These are phyloP conservation scores for Berberis thunbergii DNA, from an alignment of 164 flowering plant species.

Conservation along the genomic window DNA sequence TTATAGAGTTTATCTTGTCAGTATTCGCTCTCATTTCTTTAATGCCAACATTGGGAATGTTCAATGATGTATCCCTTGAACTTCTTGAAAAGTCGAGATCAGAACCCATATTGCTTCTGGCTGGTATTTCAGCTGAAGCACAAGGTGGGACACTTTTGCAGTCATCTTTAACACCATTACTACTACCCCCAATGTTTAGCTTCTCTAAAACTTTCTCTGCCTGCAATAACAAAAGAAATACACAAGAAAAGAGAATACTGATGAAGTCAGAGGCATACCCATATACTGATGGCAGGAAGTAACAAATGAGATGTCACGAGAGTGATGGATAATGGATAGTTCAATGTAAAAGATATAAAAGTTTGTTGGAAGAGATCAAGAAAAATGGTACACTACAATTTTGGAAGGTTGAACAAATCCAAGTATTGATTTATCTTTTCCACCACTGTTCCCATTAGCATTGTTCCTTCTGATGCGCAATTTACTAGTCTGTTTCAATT, in stretches of 20 bases:
- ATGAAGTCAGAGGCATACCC: background rate
- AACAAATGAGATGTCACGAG: background rate
- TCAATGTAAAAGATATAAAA: background rate
- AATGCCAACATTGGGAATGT: background rate
- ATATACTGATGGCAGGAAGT: background rate
- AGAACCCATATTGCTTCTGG: slow-evolving; percentile 7
- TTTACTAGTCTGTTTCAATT: slow-evolving; percentile 8
- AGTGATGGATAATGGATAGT: background rate
- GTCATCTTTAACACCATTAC: slow-evolving; percentile 16
- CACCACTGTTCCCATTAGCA: slow-evolving; percentile 10
- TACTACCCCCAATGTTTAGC: slow-evolving; percentile 24
- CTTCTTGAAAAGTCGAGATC: slow-evolving; percentile 9
- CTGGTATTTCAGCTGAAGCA: slow-evolving; percentile 10
- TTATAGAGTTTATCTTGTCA: slow-evolving; percentile 7
- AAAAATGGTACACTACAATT: slow-evolving; percentile 17
- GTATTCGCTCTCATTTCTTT: slow-evolving; percentile 7
- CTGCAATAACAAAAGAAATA: slow-evolving; percentile 15
- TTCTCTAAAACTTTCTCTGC: slow-evolving; percentile 47
- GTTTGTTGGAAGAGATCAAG: background rate
- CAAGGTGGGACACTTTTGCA: slow-evolving; percentile 15
- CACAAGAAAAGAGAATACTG: background rate
- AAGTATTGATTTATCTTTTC: slow-evolving; percentile 18
- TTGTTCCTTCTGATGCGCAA: slow-evolving; percentile 13
- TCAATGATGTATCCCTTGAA: slow-evolving; percentile 12
- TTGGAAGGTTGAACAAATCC: slow-evolving; percentile 30